A percentile compares a stretch with the other conserved stretches of the same genome.
Evolutionary conservation across 768 basidiomycete genomes (phyloP).

Genomic region (Hypholoma sublateritium): DNA sequence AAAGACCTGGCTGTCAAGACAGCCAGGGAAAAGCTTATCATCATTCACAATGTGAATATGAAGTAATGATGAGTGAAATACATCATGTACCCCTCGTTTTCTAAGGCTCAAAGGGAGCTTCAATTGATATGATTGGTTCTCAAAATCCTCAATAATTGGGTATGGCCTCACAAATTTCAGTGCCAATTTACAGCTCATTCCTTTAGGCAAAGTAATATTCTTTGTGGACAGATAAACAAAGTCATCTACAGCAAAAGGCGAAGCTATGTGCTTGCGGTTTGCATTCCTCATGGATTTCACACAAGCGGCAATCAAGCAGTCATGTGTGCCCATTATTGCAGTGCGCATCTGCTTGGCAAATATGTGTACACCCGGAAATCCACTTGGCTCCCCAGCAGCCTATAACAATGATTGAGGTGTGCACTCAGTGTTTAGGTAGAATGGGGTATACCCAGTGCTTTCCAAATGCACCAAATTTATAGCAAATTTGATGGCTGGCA

Average conservation of each 20-base stretch:
- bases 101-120: background rate
- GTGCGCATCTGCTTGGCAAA: slow-evolving; percentile 3
- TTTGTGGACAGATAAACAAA: slow-evolving; percentile 20
- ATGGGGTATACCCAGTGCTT: slow-evolving; percentile 6
- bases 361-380: slow-evolving; percentile 1
- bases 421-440: slow-evolving; percentile 1
- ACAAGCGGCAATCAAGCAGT: background rate
- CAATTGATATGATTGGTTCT: background rate
- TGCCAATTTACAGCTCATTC: slow-evolving; percentile 19
- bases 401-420: slow-evolving; percentile 4
- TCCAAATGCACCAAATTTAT: background rate
- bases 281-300: background rate
- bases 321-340: slow-evolving; percentile 2
- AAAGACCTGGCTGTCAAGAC: slow-evolving; percentile 17
- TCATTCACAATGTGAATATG: slow-evolving; percentile 29
- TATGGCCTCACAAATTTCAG: slow-evolving; percentile 22
- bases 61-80: slow-evolving; percentile 34
- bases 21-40: slow-evolving; percentile 27
- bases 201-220: slow-evolving; percentile 16
- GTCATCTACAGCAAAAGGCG: slow-evolving; percentile 13
- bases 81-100: slow-evolving; percentile 22
- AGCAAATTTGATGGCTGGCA: slow-evolving; percentile 6
- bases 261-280: background rate
- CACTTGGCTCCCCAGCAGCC: background rate
- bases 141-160: slow-evolving; percentile 1